Evolutionary conservation across 2,329 filamentous ascomycete genomes (phyloP).

Genomic region (Colletotrichum sidae): DNA sequence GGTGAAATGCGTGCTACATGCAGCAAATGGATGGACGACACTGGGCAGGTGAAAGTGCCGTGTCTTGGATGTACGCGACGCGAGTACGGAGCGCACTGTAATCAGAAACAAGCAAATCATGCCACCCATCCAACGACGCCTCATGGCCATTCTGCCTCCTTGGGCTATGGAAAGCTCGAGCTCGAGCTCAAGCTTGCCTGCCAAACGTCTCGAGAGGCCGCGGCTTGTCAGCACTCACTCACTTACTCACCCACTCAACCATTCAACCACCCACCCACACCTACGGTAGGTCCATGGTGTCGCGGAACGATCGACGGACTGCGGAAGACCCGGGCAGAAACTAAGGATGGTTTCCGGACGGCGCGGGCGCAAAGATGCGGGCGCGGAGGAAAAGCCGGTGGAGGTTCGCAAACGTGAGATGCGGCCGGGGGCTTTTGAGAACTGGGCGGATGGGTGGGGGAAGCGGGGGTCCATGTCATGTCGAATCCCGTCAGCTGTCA

Average conservation of each 20-base stretch:
- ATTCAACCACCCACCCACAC: too few relatives aligned
- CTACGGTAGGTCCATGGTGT: not conserved
- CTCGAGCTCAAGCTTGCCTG: too few relatives aligned
- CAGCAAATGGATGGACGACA: not conserved
- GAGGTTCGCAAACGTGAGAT: slow-evolving; percentile 8
- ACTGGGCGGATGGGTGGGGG: not conserved
- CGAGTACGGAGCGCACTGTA: too few relatives aligned
- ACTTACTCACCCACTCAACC: not conserved
- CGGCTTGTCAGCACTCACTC: not conserved
- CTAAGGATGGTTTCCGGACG: slow-evolving; percentile 11
- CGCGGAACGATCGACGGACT: slow-evolving; percentile 8
- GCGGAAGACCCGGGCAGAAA: slow-evolving; percentile 8
- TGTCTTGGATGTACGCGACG: too few relatives aligned
- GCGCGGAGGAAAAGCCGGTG: slow-evolving; percentile 26
- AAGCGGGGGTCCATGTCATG: slow-evolving; percentile 9
- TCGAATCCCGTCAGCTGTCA: slow-evolving; percentile 10
- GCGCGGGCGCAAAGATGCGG: slow-evolving; percentile 32
- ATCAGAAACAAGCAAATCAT: too few relatives aligned
- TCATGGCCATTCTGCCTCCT: too few relatives aligned
- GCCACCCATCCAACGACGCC: too few relatives aligned
- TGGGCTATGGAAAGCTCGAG: too few relatives aligned
- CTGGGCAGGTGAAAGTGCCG: too few relatives aligned
- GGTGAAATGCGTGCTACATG: not conserved
- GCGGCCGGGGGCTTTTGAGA: slow-evolving; percentile 1
- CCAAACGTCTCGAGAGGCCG: too few relatives aligned